Base-by-base conservation (phyloP, 192 early-diverging fungal species). In the Chytriomyces sp. region DNA sequence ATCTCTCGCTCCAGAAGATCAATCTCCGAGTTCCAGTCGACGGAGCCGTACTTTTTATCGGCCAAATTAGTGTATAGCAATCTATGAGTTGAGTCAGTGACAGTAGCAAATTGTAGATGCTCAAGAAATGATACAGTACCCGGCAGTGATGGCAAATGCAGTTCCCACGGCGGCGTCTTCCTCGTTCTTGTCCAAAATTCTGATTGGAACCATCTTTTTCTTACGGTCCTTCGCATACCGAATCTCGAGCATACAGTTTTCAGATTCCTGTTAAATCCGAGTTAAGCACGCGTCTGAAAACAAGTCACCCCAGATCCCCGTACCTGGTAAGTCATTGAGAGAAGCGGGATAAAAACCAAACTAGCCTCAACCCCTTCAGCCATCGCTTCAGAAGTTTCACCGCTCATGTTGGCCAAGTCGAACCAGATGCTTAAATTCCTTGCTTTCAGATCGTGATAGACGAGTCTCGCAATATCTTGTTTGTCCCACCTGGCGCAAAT, bases 201-300 rank as follows among this genome's bases (percentile, higher is more conserved):
- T 46, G 10, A 50, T 44, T 0, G 68, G 47, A 26, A 26, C 47
- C 10, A 69, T 69, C 47, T 50, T 50, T 4, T 69, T 69, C 23
- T 69, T 69, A 2, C 62, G 48, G 26, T 69, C 68, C 2, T 13
- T 13, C 10, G 68, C 68, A 50, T 62, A 69, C 11, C 28, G 24
- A 11, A 69, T 13, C 11, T 69, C 68, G 44, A 23, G 23, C 13
- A 20, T 46, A 4, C 68, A 69, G 28, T 69, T 69, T 66, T 13
- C 11, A 46, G 48, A 69, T 20, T 59, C n/a, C n/a, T n/a, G n/a
- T n/a, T n/a, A n/a, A n/a, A n/a, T n/a, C n/a, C n/a, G n/a, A n/a
- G n/a, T n/a, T n/a, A n/a, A n/a, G n/a, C n/a, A n/a, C n/a, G n/a
- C n/a, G n/a, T n/a, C n/a, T n/a, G n/a, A n/a, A n/a, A n/a, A n/a